Conservation (phyloP, 192 early-diverging fungal species). For the Coemansia sp. region DNA sequence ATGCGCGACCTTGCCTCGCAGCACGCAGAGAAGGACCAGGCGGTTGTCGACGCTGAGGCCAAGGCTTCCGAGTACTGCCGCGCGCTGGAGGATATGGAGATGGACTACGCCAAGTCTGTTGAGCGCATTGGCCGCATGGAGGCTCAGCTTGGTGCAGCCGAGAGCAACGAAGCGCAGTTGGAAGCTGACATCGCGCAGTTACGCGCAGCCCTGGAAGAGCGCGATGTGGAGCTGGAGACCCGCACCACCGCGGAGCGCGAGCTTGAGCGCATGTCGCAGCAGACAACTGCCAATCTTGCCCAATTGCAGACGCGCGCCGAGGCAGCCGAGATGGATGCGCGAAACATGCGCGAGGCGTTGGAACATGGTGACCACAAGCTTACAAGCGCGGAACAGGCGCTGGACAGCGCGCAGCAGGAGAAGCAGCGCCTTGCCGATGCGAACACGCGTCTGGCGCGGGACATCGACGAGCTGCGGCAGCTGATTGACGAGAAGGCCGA, state of each 20-base stretch:
- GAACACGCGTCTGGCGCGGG: conserved; percentile 47
- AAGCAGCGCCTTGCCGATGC: conserved; percentile 37
- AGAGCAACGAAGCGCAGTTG: conserved; percentile 20
- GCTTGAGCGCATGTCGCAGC: conserved; percentile 21
- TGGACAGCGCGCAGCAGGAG: conserved; percentile 36
- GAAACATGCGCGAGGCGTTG: conserved; percentile 41
- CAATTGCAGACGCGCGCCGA: conserved; percentile 23
- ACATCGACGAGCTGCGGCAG: conserved; percentile 56
- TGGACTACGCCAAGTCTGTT: conserved; percentile 24
- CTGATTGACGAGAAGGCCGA: conserved; percentile 62
- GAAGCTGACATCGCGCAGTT: conserved; percentile 21
- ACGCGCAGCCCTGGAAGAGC: conserved; percentile 17
- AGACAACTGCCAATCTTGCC: conserved; percentile 11
- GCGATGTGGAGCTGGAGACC: conserved; percentile 24
- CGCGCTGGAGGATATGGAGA: conserved; percentile 28
- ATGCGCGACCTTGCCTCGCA: conserved; percentile 61
- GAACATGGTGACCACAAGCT: conserved; percentile 67
- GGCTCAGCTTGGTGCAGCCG: conserved; percentile 21
- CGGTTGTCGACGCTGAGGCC: conserved; percentile 55
- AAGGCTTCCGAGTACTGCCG: conserved; percentile 53
- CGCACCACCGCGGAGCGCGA: conserved; percentile 17
- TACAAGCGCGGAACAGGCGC: conserved; percentile 52
- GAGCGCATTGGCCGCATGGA: conserved; percentile 27
- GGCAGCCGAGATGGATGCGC: conserved; percentile 10
- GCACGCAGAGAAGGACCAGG: conserved; percentile 58